These are phyloP conservation scores for Candida dubliniensis DNA, from an alignment of 1,139 yeast genomes.

Conservation along the genomic window DNA sequence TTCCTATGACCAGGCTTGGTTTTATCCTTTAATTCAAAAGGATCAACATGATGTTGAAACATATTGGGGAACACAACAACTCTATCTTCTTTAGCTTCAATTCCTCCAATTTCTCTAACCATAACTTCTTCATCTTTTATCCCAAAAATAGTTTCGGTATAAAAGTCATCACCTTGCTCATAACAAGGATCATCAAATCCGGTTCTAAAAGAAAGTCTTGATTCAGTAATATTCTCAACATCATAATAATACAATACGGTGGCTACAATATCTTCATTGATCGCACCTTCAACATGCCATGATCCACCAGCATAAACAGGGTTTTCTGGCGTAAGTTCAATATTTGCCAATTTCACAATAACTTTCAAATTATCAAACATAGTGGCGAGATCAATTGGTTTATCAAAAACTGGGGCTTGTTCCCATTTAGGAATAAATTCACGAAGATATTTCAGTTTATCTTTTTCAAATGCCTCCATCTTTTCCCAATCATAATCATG, in stretches of 20 bases:
- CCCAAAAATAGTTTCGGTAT: constrained; percentile 27
- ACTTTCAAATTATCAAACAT: constrained; percentile 32
- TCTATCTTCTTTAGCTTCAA: constrained; percentile 27
- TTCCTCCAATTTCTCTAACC: constrained; percentile 24
- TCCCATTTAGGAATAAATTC: constrained; percentile 17
- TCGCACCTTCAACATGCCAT: constrained; percentile 49
- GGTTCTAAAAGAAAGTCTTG: constrained; percentile 33
- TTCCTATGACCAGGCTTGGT: constrained; percentile 39
- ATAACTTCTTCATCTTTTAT: constrained; percentile 28
- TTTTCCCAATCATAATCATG: constrained; percentile 11
- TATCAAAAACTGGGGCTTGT: constrained; percentile 18
- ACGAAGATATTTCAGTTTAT: constrained; percentile 16
- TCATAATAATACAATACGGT: constrained; percentile 46
- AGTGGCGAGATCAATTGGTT: constrained; percentile 19
- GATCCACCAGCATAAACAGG: constrained; percentile 42
- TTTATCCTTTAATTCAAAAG: constrained; percentile 36
- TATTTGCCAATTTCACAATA: constrained; percentile 43
- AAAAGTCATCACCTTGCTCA: constrained; percentile 34
- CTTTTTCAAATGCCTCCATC: constrained; percentile 14
- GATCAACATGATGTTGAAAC: constrained; percentile 42
- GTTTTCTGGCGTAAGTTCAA: constrained; percentile 43
- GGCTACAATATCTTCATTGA: constrained; percentile 45
- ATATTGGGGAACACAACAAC: constrained; percentile 41
- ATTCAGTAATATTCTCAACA: constrained; percentile 38
- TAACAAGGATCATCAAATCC: constrained; percentile 36